Evolutionary conservation across 2,329 filamentous ascomycete genomes (phyloP), one percentile per base, ranked within the genome.

Genomic region (Hypoxylon sp.): DNA sequence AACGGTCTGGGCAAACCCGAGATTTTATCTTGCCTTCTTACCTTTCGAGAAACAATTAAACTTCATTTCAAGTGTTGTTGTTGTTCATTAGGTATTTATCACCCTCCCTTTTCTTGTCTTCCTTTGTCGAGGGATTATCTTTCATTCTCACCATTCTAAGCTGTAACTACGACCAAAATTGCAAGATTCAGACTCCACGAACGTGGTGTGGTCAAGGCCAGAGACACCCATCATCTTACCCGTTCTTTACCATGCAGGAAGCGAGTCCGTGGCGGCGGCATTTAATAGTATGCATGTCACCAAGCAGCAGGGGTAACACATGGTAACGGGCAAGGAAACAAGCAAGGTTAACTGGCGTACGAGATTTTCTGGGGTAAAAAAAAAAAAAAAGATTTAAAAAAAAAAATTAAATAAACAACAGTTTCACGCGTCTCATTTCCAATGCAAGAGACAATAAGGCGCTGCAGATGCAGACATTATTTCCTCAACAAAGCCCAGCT

Each of bases 231-330:
- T 44, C 39, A 44, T 44, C 39, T 44, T 44, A 59, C 44, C 47
- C 59, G 48, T 50, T 51, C 39, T 53, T 47, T 57, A 46, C 60
- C 71, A 73, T 75, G 73, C 70, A 70, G 68, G 61, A 69, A 72
- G 63, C 67, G 67, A 62, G 62, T 61, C 60, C 62, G 60, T 66
- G 68, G 57, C 60, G 47, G 53, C 56, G 56, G 59, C 50, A 67
- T 61, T 50, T 65, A 35, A 46, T 62, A 53, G 63, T 63, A 73
- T 76, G 73, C 71, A 76, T 76, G 71, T 72, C 64, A 74, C 72
- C 70, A 72, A 59, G 67, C 57, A 61, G 69, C 74, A 77, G 74
- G 76, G 75, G 75, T 76, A 69, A 72, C 75, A 77, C 74, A 75
- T 75, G 75, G 75, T 74, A 70, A 73, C 63, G 68, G 68, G 63